These are phyloP conservation scores for Exophiala sp. DNA, from an alignment of 2,329 filamentous ascomycete species.

Conservation along the genomic window DNA sequence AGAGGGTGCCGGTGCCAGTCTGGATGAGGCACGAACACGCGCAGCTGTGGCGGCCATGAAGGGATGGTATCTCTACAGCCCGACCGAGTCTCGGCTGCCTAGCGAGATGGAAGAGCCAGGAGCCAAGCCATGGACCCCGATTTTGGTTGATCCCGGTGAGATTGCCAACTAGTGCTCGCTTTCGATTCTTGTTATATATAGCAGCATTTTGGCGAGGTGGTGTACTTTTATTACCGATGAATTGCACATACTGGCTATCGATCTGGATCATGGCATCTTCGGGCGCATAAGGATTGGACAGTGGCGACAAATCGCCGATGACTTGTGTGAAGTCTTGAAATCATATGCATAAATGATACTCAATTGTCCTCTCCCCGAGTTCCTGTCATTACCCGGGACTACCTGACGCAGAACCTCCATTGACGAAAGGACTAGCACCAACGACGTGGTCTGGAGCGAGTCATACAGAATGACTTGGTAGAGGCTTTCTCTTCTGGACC, in stretches of 20 bases:
- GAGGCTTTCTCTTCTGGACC: too few relatives aligned
- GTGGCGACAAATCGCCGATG: conserved; percentile 1
- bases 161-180: conserved; percentile 47
- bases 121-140: conserved; percentile 59
- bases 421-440: too few relatives aligned
- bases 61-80: conserved; percentile 94
- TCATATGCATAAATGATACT: conserved; percentile 3
- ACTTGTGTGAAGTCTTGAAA: neutral
- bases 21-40: conserved; percentile 69
- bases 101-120: conserved; percentile 62
- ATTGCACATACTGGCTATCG: conserved; percentile 6
- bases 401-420: too few relatives aligned
- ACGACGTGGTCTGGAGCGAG: too few relatives aligned
- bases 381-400: neutral
- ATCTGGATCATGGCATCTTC: conserved; percentile 9
- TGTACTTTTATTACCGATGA: conserved; percentile 13
- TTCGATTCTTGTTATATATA: conserved; percentile 7
- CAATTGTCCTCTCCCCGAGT: neutral
- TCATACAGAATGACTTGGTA: too few relatives aligned
- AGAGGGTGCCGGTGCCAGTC: conserved; percentile 73
- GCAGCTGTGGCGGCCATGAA: conserved; percentile 83
- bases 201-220: neutral
- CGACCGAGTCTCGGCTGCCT: conserved; percentile 59
- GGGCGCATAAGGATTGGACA: conserved; percentile 2
- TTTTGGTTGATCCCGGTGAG: conserved; percentile 65